Percentiles rank a stretch among this genome's conserved stretches.
Evolutionary conservation across 163 green algal genomes (phyloP).

Genomic region (Chlamydomonas reinhardtii): DNA sequence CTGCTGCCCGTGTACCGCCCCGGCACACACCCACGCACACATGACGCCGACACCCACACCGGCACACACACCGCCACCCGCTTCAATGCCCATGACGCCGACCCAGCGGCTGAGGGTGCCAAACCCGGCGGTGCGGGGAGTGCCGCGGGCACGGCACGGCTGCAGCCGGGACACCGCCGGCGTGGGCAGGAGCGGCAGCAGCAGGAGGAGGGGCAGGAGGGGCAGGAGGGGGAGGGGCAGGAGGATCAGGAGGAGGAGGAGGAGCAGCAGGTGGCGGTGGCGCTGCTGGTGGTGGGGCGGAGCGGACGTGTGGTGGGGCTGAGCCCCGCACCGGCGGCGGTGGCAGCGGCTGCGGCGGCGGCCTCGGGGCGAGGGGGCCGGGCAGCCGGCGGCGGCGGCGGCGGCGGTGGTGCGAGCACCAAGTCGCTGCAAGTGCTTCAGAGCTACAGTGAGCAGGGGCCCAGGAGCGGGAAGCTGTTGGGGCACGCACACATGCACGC

Average conservation of each 20-base stretch:
- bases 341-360: neutral
- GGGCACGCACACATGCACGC: no score
- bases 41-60: no score
- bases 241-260: neutral
- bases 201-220: no score
- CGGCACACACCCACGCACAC: no score
- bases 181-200: neutral
- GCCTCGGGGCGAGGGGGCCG: neutral
- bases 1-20: conserved; percentile 3
- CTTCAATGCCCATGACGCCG: neutral
- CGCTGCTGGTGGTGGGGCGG: conserved; percentile 34
- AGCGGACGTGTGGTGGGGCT: conserved; percentile 30
- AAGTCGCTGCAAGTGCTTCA: neutral
- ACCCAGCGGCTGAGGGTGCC: neutral
- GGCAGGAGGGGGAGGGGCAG: neutral
- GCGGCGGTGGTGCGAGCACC: neutral
- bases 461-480: no score
- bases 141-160: no score
- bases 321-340: neutral
- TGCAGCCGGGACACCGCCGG: no score
- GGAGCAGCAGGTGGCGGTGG: neutral
- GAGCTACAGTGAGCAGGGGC: conserved; percentile 29
- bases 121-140: no score
- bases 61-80: no score
- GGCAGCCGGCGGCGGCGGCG: neutral